Conservation (phyloP, 164 flowering plant species). For the Platanus orientalis region DNA sequence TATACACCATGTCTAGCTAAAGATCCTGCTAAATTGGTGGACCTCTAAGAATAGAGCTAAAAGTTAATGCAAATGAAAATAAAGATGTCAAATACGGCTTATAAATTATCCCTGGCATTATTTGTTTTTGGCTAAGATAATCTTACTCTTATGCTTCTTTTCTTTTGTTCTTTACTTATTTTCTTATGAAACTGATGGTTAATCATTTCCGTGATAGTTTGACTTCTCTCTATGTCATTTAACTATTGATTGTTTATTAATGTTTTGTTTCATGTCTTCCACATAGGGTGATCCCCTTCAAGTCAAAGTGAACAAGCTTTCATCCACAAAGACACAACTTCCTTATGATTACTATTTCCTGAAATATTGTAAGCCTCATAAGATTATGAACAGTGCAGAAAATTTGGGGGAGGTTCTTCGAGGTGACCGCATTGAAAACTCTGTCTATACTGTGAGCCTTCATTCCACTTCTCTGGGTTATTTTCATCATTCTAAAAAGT, state of each 20-base stretch:
- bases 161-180: too few relatives aligned
- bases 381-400: conserved; percentile 51
- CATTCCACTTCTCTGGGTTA: not conserved
- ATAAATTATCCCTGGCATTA: too few relatives aligned
- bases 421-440: conserved; percentile 68
- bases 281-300: conserved; percentile 44
- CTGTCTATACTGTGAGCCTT: conserved; percentile 42
- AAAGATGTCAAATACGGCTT: too few relatives aligned
- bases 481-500: conserved; percentile 2
- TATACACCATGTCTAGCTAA: too few relatives aligned
- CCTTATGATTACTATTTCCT: conserved; percentile 59
- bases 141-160: too few relatives aligned
- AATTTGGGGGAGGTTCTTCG: too few relatives aligned
- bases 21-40: too few relatives aligned
- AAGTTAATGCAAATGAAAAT: too few relatives aligned
- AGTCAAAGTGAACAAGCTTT: conserved; percentile 64
- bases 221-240: conserved; percentile 1
- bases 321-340: conserved; percentile 62
- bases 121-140: too few relatives aligned
- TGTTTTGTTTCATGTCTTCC: conserved; percentile 3
- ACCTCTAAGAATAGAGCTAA: too few relatives aligned
- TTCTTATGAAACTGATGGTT: too few relatives aligned
- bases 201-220: not conserved
- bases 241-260: not conserved
- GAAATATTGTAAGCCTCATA: conserved; percentile 41